phyloP scores from a whole-genome alignment of 2,329 filamentous ascomycete genomes.

The Cercospora sojina region DNA sequence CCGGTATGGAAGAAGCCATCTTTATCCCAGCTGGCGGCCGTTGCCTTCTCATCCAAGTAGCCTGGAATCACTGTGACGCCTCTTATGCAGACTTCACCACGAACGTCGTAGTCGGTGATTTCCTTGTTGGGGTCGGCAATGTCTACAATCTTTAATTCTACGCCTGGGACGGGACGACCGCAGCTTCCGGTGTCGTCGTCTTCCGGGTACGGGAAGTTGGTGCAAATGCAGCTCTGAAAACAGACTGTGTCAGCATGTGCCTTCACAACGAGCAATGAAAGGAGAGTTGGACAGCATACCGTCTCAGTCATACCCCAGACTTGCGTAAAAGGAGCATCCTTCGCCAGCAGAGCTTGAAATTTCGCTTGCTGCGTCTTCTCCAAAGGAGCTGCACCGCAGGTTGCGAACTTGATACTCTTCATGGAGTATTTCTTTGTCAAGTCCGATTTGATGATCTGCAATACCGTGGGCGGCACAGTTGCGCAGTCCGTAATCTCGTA shows the following conservation, averaged over 20 bases:
- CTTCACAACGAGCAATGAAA: background rate
- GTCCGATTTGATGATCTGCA: slow-evolving; percentile 63
- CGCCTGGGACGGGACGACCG: slow-evolving; percentile 65
- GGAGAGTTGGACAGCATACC: slow-evolving; percentile 33
- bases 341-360: slow-evolving; percentile 60
- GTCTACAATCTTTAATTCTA: slow-evolving; percentile 66
- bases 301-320: slow-evolving; percentile 46
- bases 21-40: slow-evolving; percentile 72
- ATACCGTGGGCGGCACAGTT: slow-evolving; percentile 71
- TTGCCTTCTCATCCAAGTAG: slow-evolving; percentile 62
- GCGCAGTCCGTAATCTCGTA: slow-evolving; percentile 67
- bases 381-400: slow-evolving; percentile 74
- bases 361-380: slow-evolving; percentile 70
- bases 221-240: slow-evolving; percentile 58
- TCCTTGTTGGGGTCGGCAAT: slow-evolving; percentile 61
- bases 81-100: slow-evolving; percentile 77
- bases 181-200: slow-evolving; percentile 71
- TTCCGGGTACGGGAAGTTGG: slow-evolving; percentile 57
- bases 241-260: background rate
- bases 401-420: slow-evolving; percentile 62
- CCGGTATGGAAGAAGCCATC: slow-evolving; percentile 63
- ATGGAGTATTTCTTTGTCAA: slow-evolving; percentile 67
- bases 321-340: slow-evolving; percentile 35
- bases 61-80: slow-evolving; percentile 74
- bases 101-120: slow-evolving; percentile 66